These are phyloP conservation scores for Tricholomella constricta DNA, from an alignment of 768 basidiomycete species.

Conservation along the genomic window DNA sequence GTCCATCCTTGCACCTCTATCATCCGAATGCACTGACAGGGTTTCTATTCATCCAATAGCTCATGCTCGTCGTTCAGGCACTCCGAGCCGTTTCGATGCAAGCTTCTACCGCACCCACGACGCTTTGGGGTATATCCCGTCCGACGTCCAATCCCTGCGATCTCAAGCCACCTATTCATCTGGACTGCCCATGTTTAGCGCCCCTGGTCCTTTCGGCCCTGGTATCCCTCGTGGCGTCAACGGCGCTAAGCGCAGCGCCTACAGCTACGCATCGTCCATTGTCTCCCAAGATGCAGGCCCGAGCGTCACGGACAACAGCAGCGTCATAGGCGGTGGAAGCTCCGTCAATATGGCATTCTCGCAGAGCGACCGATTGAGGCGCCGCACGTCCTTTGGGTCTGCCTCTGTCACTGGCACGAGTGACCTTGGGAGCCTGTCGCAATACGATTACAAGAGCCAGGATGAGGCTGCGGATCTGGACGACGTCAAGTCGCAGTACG, in stretches of 20 bases:
- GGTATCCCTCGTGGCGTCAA: constrained; percentile 63
- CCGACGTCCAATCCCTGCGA: constrained; percentile 92
- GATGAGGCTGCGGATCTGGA: constrained; percentile 79
- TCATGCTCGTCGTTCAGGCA: constrained; percentile 73
- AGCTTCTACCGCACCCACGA: constrained; percentile 97
- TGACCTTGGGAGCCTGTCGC: constrained; percentile 78
- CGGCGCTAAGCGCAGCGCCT: constrained; percentile 73
- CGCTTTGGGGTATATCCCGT: constrained; percentile 89
- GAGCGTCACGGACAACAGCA: constrained; percentile 58
- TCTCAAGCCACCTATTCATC: constrained; percentile 97
- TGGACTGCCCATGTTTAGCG: constrained; percentile 82
- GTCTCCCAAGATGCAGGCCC: constrained; percentile 88
- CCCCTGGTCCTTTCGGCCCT: constrained; percentile 69
- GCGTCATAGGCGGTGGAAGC: constrained; percentile 59
- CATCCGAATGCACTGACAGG: neutral
- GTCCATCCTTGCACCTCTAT: constrained; percentile 20
- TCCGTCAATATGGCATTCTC: constrained; percentile 74
- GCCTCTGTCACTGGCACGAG: constrained; percentile 74
- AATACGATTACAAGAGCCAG: constrained; percentile 87
- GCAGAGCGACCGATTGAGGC: constrained; percentile 86
- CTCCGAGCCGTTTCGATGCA: constrained; percentile 93
- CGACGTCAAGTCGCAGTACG: constrained; percentile 88
- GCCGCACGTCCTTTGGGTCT: constrained; percentile 70
- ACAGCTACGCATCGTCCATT: constrained; percentile 88
- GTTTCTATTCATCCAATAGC: constrained; percentile 22